phyloP scores from a whole-genome alignment of 192 early-diverging fungal genomes.

The Coemansia guatemalensis region DNA sequence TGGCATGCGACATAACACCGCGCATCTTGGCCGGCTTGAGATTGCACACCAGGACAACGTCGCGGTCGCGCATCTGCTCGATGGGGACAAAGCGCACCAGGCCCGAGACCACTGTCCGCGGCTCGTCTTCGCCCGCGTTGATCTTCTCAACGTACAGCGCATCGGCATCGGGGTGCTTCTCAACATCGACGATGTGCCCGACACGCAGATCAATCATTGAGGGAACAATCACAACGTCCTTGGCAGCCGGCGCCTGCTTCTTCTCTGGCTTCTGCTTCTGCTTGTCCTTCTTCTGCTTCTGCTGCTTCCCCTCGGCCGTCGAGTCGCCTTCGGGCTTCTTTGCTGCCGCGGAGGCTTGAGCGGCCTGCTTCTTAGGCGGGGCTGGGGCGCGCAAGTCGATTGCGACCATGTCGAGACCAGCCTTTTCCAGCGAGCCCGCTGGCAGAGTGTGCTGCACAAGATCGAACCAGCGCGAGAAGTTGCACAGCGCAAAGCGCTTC shows the following conservation, averaged over 20 bases:
- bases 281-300: conserved; percentile 58
- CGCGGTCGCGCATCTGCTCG: conserved; percentile 80
- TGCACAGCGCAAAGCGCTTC: conserved; percentile 58
- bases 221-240: conserved; percentile 56
- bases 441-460: conserved; percentile 70
- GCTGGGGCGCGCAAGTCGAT: conserved; percentile 59
- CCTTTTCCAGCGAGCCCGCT: conserved; percentile 37
- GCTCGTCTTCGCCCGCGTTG: conserved; percentile 83
- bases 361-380: conserved; percentile 51
- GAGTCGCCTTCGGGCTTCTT: conserved; percentile 20
- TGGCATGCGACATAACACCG: conserved; percentile 91
- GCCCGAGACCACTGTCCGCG: conserved; percentile 88
- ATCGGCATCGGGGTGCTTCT: conserved; percentile 96
- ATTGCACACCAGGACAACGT: conserved; percentile 81
- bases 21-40: conserved; percentile 95
- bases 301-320: conserved; percentile 24
- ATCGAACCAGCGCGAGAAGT: conserved; percentile 78
- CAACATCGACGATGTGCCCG: conserved; percentile 77
- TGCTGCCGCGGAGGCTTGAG: conserved; percentile 28
- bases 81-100: conserved; percentile 89
- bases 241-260: conserved; percentile 48
- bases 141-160: conserved; percentile 95
- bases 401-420: conserved; percentile 48
- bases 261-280: conserved; percentile 61
- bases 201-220: conserved; percentile 93